Conservation (phyloP, 1,284 basidiomycete genomes). For the Marasmius tenuissimus region DNA sequence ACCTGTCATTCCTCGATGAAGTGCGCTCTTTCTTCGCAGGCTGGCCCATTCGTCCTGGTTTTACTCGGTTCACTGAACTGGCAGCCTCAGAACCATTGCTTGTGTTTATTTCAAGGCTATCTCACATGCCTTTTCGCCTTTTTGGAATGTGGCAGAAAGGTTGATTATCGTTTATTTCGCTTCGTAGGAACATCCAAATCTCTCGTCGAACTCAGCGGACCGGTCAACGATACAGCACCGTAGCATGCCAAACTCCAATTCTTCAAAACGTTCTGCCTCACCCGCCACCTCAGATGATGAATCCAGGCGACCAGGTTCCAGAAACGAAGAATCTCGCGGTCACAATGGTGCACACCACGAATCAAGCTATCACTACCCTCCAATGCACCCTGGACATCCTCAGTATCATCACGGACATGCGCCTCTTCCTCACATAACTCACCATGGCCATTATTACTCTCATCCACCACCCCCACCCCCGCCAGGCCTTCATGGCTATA, state of each 20-base stretch:
- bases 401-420: neutral
- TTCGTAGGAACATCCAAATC: neutral
- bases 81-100: too few species aligned
- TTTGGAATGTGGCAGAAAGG: neutral
- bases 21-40: too few species aligned
- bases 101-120: too few species aligned
- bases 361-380: neutral
- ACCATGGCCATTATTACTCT: neutral
- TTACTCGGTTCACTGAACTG: too few species aligned
- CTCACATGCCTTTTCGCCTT: too few species aligned
- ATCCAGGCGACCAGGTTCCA: neutral
- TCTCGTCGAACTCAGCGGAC: neutral
- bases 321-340: neutral
- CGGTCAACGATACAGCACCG: neutral
- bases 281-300: neutral
- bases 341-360: neutral
- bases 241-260: neutral
- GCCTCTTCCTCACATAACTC: neutral
- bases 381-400: neutral
- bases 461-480: conserved; percentile 2
- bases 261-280: neutral
- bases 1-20: too few species aligned
- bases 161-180: neutral
- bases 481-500: neutral
- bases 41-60: too few species aligned